Evolutionary conservation across 139 green algal species (phyloP), one percentile per base, ranked within the genome.

Genomic region (Dunaliella primolecta): DNA sequence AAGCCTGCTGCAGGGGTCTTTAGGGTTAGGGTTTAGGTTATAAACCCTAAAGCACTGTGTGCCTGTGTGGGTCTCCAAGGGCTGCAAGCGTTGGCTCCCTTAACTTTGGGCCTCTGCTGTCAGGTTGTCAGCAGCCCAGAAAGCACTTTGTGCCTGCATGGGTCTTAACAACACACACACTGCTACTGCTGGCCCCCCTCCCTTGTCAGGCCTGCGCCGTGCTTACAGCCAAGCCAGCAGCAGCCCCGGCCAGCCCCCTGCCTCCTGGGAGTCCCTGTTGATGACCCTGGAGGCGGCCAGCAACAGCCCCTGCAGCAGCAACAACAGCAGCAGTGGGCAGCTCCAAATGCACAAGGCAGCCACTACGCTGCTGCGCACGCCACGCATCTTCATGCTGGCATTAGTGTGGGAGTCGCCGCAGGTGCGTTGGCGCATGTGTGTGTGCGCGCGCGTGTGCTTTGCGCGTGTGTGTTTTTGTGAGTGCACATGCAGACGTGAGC

Each of bases 361-460:
- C 46, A 87, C 86, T 27, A 83, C 75, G 71, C 89, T 96, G 78
- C 86, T 94, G 27, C 83, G 85, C 27, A 81, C 78, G 33, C 94
- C 94, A 0, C 38, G 46, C 1, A 91, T 97, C 1, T 94, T 97
- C 87, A 94, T 90, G 32, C 84, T 97, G 37, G 91, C 85, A 7
- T 36, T 96, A 1, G 92, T 93, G 56, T 97, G 93, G 93, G 93
- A 96, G 78, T 93, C 90, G 11, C 88, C 91, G 0, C 87, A 94
- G 89, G 90, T 93, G 81, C 25, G 89, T 29, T 1, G 57, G 2
- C n/a, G n/a, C n/a, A n/a, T n/a, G n/a, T n/a, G n/a, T n/a, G n/a
- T n/a, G n/a, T n/a, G n/a, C n/a, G n/a, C n/a, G n/a, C n/a, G n/a
- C n/a, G n/a, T n/a, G n/a, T n/a, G n/a, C n/a, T n/a, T n/a, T n/a